Evolutionary conservation across 306 rosid species (phyloP), one percentile per base, ranked within the genome.

Genomic region (Sophora flavescens): DNA sequence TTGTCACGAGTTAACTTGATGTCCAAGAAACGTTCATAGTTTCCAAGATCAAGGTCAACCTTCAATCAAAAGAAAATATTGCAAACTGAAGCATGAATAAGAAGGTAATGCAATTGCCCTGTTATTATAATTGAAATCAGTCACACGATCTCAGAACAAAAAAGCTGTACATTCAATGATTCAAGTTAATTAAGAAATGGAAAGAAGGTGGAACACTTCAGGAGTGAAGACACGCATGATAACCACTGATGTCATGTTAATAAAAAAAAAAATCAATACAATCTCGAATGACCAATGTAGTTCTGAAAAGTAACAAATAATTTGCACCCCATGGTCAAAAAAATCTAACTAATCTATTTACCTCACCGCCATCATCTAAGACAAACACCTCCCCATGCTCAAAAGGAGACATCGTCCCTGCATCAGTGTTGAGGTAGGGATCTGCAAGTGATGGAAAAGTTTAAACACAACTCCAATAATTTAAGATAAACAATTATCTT

Each of bases 21-120:
- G 50, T 88, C 92, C 42, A 86, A 73, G 78, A 88, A 88, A 30
- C 90, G 89, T 81, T 88, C 89, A 76, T 91, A 91, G 74, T 91
- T 91, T 81, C 97, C 97, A 14, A 91, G 88, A 84, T 91, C 97
- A 52, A 91, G 95, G 89, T 91, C 97, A 79, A 91, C 97, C 95
- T 91, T 80, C 80, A 84, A 60, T 41, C 62, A 68, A 70, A 51
- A 59, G 36, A n/a, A 38, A 57, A 32, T 70, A 47, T 61, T 16
- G 48, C 22, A 66, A 82, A 53, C 51, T 6, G 41, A 48, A 35
- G 72, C 57, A 65, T 57, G 75, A 68, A 58, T 30, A 28, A 42
- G 30, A 58, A 18, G 35, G 52, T 12, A 71, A 48, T 47, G 76
- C 47, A 72, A n/a, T 62, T 67, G 66, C 59, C 41, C 30, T 65